Conservation (phyloP, 371 early-diverging fungal species). For the Mortierella sp. region DNA sequence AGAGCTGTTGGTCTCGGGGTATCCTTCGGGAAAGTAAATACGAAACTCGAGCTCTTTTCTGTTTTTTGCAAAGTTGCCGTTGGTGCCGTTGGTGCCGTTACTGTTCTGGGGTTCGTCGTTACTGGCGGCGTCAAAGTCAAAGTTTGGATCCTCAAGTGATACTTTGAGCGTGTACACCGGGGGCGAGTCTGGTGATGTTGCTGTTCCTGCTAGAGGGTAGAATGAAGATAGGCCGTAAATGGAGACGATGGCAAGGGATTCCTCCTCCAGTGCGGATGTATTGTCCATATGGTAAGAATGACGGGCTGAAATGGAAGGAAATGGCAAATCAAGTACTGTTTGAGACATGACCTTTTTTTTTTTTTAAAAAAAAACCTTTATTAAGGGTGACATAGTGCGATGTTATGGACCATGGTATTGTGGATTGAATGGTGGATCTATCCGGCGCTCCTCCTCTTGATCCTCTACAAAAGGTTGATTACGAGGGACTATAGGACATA, state of each 20-base stretch:
- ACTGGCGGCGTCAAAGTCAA: constrained; percentile 44
- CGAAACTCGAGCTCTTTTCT: constrained; percentile 58
- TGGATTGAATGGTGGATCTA: neutral
- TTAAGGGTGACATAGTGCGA: neutral
- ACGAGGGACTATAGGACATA: neutral
- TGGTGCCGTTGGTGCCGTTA: neutral
- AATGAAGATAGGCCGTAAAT: constrained; percentile 59
- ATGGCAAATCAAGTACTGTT: neutral
- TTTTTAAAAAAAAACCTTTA: neutral
- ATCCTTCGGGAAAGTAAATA: constrained; percentile 75
- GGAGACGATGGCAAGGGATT: constrained; percentile 57
- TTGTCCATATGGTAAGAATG: constrained; percentile 21
- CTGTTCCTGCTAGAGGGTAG: constrained; percentile 17
- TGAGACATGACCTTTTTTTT: neutral
- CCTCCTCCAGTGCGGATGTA: constrained; percentile 51
- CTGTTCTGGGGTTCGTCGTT: neutral
- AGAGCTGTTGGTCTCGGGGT: constrained; percentile 66
- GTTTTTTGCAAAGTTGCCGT: constrained; percentile 1
- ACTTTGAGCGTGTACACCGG: constrained; percentile 47
- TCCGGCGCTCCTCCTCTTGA: neutral
- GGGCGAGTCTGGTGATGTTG: neutral
- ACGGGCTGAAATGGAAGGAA: neutral
- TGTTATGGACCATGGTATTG: neutral
- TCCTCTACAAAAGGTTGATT: neutral
- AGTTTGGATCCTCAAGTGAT: constrained; percentile 55